These are phyloP conservation scores for Rehmannia glutinosa DNA, from an alignment of 257 asterid genomes.

Conservation along the genomic window DNA sequence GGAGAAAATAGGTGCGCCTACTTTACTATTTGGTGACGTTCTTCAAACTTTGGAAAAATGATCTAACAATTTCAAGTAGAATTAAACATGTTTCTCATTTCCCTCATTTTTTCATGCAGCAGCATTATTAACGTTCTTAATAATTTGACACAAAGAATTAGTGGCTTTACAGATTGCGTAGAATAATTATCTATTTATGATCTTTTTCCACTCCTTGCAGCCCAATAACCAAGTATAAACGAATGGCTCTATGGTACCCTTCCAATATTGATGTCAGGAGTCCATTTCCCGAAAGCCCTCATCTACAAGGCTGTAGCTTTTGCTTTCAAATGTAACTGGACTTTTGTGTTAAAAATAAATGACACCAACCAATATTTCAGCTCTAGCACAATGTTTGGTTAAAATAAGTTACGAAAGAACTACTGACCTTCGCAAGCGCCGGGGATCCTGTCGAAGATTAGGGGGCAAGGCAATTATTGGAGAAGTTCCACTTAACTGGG, in stretches of 20 bases:
- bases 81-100: neutral
- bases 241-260: no score
- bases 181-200: no score
- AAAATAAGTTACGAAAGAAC: slow-evolving; percentile 1
- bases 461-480: slow-evolving; percentile 85
- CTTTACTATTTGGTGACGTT: neutral
- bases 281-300: neutral
- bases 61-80: neutral
- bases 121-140: neutral
- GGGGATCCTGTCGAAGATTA: slow-evolving; percentile 84
- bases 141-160: neutral
- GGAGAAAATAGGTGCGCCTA: neutral
- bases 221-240: no score
- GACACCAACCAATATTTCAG: no score
- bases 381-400: neutral
- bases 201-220: no score
- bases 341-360: neutral
- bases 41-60: neutral
- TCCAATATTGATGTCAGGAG: no score
- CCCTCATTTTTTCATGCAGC: neutral
- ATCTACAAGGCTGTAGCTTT: neutral
- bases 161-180: no score
- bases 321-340: neutral
- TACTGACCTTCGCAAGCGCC: slow-evolving; percentile 83
- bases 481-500: slow-evolving; percentile 55